A percentile compares a stretch with the other conserved stretches of the same genome.
Conservation (phyloP, 768 basidiomycete species). For the Pleurotus citrinopileatus region DNA sequence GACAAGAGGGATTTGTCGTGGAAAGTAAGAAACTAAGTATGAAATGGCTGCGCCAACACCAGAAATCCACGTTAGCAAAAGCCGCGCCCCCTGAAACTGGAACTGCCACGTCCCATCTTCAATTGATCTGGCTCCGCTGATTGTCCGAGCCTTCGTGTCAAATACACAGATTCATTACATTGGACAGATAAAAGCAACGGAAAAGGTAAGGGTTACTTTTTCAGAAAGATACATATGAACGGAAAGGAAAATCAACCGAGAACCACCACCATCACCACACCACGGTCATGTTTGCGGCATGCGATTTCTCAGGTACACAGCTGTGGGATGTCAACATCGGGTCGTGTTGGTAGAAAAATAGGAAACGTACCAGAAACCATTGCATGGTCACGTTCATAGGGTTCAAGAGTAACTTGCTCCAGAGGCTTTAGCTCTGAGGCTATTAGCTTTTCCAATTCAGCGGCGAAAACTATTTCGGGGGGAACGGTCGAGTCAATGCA, state of each 20-base stretch:
- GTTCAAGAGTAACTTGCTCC: slow-evolving; percentile 94
- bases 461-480: slow-evolving; percentile 85
- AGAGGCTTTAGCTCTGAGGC: slow-evolving; percentile 84
- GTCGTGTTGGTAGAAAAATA: background rate
- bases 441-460: slow-evolving; percentile 81
- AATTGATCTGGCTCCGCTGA: background rate
- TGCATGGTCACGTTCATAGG: slow-evolving; percentile 87
- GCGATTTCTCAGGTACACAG: slow-evolving; percentile 5
- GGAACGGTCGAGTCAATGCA: slow-evolving; percentile 97
- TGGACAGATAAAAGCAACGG: slow-evolving; percentile 4
- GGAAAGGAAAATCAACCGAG: background rate
- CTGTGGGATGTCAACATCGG: background rate
- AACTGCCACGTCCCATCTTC: slow-evolving; percentile 9
- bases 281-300: slow-evolving; percentile 1
- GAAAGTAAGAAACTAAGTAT: background rate
- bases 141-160: background rate
- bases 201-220: background rate
- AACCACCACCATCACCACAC: too few species aligned
- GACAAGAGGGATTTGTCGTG: background rate
- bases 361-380: slow-evolving; percentile 74
- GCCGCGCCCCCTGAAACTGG: slow-evolving; percentile 10
- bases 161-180: background rate
- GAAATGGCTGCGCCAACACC: slow-evolving; percentile 1
- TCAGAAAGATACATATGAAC: background rate
- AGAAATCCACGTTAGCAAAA: slow-evolving; percentile 1